Evolutionary conservation across 2,329 filamentous ascomycete species (phyloP).

Genomic region (Phialophora chinensis): DNA sequence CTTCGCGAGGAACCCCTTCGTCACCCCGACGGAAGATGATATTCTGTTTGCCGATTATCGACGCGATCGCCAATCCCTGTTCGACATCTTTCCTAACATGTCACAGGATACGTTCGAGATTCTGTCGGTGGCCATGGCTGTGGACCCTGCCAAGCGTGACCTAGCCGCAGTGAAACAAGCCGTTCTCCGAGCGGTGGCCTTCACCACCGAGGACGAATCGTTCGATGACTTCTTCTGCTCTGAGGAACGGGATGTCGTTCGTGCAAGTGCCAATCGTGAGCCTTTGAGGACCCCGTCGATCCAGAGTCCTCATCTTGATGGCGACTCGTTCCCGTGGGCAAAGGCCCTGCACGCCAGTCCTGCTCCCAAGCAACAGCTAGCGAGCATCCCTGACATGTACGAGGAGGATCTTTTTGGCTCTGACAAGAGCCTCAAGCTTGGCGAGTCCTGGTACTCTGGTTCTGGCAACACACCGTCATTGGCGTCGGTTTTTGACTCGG

Average conservation of each 20-base stretch:
- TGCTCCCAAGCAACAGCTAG: slow-evolving; percentile 79
- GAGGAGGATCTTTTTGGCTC: slow-evolving; percentile 86
- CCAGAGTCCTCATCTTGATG: slow-evolving; percentile 80
- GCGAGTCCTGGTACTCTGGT: slow-evolving; percentile 77
- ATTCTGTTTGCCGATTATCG: slow-evolving; percentile 92
- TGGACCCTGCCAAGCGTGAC: slow-evolving; percentile 89
- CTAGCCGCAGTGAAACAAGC: slow-evolving; percentile 77
- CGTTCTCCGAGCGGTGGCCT: slow-evolving; percentile 79
- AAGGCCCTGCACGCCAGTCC: slow-evolving; percentile 82
- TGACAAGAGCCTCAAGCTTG: slow-evolving; percentile 57
- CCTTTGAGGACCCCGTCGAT: slow-evolving; percentile 94
- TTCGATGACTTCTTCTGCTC: slow-evolving; percentile 90
- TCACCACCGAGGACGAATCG: slow-evolving; percentile 90
- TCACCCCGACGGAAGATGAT: slow-evolving; percentile 86
- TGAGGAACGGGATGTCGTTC: slow-evolving; percentile 75
- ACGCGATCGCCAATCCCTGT: slow-evolving; percentile 90
- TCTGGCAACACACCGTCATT: slow-evolving; percentile 79
- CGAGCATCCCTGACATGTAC: slow-evolving; percentile 80
- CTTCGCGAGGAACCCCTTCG: slow-evolving; percentile 96
- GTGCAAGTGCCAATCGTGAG: slow-evolving; percentile 86
- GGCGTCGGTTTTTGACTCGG: slow-evolving; percentile 83
- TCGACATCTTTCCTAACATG: slow-evolving; percentile 98
- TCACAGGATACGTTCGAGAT: slow-evolving; percentile 97
- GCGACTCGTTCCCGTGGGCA: slow-evolving; percentile 90
- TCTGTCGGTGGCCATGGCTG: slow-evolving; percentile 83